phyloP scores from a whole-genome alignment of 2,329 filamentous ascomycete genomes.

The Fusarium sarcochroum region DNA sequence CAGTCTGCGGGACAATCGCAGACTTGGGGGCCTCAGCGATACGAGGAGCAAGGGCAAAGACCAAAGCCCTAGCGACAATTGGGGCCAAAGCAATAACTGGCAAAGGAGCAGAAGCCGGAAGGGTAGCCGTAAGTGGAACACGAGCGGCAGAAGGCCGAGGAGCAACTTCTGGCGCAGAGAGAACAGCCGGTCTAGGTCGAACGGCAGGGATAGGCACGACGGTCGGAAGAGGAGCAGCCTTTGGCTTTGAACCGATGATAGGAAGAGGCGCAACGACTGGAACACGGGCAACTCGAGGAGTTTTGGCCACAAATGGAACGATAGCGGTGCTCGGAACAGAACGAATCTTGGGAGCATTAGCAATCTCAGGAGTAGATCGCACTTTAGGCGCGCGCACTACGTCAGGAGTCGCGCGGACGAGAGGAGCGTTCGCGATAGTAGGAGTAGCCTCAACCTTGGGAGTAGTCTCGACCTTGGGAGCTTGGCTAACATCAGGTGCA shows the following conservation, averaged over 20 bases:
- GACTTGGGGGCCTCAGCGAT: conserved; percentile 10
- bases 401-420: conserved; percentile 1
- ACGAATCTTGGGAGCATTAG: conserved; percentile 4
- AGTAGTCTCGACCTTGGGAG: neutral
- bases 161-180: conserved; percentile 15
- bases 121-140: conserved; percentile 19
- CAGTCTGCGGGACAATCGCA: conserved; percentile 9
- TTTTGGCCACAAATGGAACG: neutral
- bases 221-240: conserved; percentile 4
- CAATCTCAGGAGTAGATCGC: conserved; percentile 1
- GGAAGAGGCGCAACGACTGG: conserved; percentile 5
- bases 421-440: neutral
- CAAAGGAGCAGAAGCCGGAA: conserved; percentile 17
- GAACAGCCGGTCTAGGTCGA: conserved; percentile 1
- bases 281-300: neutral
- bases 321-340: neutral
- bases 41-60: conserved; percentile 14
- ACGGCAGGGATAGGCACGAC: conserved; percentile 6
- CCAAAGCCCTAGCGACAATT: conserved; percentile 21
- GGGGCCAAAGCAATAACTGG: conserved; percentile 31
- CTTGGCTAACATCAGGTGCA: neutral
- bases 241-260: neutral
- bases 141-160: conserved; percentile 18
- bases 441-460: conserved; percentile 4
- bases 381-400: conserved; percentile 20